A percentile compares a stretch with the other conserved stretches of the same genome.
phyloP scores from a whole-genome alignment of 192 early-diverging fungal species.

The Mortierella alpina region DNA sequence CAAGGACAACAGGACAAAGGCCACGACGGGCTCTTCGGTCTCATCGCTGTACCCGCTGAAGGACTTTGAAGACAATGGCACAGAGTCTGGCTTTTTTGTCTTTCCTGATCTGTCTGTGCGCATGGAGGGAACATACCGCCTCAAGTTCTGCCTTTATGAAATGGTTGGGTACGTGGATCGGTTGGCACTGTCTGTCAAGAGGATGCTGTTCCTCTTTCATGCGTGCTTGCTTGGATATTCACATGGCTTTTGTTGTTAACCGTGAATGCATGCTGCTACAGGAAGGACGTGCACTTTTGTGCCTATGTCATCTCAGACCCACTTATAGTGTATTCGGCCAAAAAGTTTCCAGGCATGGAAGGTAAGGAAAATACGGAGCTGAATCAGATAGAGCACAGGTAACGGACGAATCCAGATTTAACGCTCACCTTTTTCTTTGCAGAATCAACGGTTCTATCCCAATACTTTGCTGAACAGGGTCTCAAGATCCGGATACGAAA shows the following conservation, averaged over 20 bases:
- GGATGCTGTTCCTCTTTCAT: conserved; percentile 3
- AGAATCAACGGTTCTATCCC: conserved; percentile 89
- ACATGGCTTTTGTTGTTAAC: not conserved
- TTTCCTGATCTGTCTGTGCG: conserved; percentile 96
- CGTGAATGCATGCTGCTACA: conserved; percentile 10
- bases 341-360: conserved; percentile 98
- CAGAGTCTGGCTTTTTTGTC: conserved; percentile 96
- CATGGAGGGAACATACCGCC: conserved; percentile 88
- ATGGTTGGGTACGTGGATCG: conserved; percentile 77
- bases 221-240: not conserved
- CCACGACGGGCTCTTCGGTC: conserved; percentile 93
- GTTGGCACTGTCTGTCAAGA: not conserved
- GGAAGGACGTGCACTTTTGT: conserved; percentile 88
- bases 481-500: conserved; percentile 95
- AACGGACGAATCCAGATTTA: not conserved
- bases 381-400: not conserved
- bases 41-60: conserved; percentile 92
- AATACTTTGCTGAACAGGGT: conserved; percentile 96
- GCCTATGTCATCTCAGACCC: conserved; percentile 86
- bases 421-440: not conserved
- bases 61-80: conserved; percentile 80
- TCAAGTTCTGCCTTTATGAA: conserved; percentile 92
- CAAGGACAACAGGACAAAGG: conserved; percentile 85
- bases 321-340: conserved; percentile 92
- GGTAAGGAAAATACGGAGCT: conserved; percentile 34